Conservation (phyloP, 306 rosid species). For the Acacia confusa region DNA sequence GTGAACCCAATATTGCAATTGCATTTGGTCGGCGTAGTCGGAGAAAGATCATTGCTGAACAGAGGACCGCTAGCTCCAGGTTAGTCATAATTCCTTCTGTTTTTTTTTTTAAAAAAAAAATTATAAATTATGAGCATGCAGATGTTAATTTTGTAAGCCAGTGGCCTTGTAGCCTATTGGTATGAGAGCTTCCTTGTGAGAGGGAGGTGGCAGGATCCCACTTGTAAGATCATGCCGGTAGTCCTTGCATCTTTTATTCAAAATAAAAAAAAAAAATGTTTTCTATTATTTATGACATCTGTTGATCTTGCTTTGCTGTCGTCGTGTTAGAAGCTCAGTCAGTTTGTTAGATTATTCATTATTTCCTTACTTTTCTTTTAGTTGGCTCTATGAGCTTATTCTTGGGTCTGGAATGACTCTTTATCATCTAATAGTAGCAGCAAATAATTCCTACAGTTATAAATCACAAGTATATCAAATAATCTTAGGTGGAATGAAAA, state of each 20-base stretch:
- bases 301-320: background rate
- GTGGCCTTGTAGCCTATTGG: too few species aligned
- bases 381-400: slow-evolving; percentile 22
- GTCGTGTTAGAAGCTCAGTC: slow-evolving; percentile 3
- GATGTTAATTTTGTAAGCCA: background rate
- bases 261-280: too few species aligned
- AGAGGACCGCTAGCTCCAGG: slow-evolving; percentile 99
- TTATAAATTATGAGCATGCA: slow-evolving; percentile 32
- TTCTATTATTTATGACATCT: slow-evolving; percentile 6
- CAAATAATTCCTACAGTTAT: background rate
- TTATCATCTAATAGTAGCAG: background rate
- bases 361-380: slow-evolving; percentile 5
- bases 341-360: background rate
- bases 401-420: slow-evolving; percentile 12
- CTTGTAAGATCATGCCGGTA: too few species aligned
- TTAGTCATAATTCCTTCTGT: slow-evolving; percentile 42
- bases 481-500: slow-evolving; percentile 13
- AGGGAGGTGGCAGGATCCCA: too few species aligned
- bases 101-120: too few species aligned
- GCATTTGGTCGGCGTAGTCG: slow-evolving; percentile 92
- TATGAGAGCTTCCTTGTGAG: too few species aligned
- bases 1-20: slow-evolving; percentile 97
- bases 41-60: slow-evolving; percentile 91
- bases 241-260: too few species aligned
- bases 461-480: background rate